A percentile compares a stretch with the other conserved stretches of the same genome.
Evolutionary conservation across 148 eudicot genomes (phyloP).

Genomic region (Rhododendron simsii): DNA sequence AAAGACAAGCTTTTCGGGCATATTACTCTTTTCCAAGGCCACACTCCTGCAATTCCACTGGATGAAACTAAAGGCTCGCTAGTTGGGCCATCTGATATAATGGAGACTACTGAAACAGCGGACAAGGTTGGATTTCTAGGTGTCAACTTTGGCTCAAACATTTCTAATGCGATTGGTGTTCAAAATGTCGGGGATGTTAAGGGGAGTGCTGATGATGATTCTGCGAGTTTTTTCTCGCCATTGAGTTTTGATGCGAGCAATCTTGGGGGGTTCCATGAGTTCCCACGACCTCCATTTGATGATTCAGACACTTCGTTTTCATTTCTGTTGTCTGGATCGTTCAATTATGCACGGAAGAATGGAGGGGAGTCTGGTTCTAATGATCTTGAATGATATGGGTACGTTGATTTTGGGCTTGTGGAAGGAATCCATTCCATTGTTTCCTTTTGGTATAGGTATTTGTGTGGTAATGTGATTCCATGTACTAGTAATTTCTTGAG

Average conservation of each 20-base stretch:
- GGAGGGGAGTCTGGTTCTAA: conserved; percentile 39
- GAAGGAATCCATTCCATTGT: conserved; percentile 1
- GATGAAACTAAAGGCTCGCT: conserved; percentile 54
- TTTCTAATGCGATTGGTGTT: conserved; percentile 18
- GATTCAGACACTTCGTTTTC: conserved; percentile 71
- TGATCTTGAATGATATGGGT: conserved; percentile 34
- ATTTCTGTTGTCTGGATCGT: conserved; percentile 46
- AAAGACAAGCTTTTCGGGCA: conserved; percentile 99
- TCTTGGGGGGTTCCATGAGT: conserved; percentile 61
- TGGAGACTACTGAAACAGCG: conserved; percentile 33
- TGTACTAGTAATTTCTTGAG: conserved; percentile 31
- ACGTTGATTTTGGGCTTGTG: neutral
- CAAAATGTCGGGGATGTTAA: conserved; percentile 37
- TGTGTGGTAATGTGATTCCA: conserved; percentile 8
- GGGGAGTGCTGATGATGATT: conserved; percentile 47
- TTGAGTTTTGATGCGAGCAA: conserved; percentile 48
- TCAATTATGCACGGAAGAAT: conserved; percentile 33
- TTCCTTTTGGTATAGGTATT: neutral
- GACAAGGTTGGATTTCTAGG: conserved; percentile 30
- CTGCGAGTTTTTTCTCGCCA: conserved; percentile 52
- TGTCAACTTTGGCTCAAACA: conserved; percentile 34
- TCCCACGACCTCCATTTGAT: conserved; percentile 58
- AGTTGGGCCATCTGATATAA: conserved; percentile 32
- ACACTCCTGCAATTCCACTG: conserved; percentile 82
- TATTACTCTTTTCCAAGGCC: conserved; percentile 88